Base-by-base conservation (phyloP, 441 rosid genomes). In the Aleurites moluccanus region DNA sequence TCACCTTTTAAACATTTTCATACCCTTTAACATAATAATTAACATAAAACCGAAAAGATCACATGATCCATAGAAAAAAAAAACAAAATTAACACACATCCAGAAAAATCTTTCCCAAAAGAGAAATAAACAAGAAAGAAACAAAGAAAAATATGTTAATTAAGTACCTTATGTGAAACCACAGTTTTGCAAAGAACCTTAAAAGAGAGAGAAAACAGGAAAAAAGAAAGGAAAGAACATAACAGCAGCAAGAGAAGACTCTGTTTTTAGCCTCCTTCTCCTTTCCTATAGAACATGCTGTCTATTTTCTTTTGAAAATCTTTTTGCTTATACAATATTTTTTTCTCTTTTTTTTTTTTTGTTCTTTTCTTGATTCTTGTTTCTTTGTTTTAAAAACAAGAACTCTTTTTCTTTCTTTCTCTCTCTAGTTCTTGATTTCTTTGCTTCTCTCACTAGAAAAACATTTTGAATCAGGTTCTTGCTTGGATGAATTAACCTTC, bases 231-330 rank as follows among this genome's bases (percentile, higher is more conserved):
- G 70, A 52, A 53, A 76, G 69, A 66, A 45, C 73, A 60, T 40
- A 68, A 78, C 75, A 85, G 82, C 86, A 79, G 79, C 38, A 80
- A 82, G 79, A 82, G 82, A 80, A 86, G 87, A 79, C 85, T n/a
- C n/a, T 73, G 56, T 16, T 47, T 28, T 66, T 69, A 82, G 66
- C 84, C 83, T 77, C 77, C 75, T n/a, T n/a, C n/a, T 76, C 69
- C 74, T 80, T 81, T 80, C 73, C 71, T 50, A 73, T 33, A 67
- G 59, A 75, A 45, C 80, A 79, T 80, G 40, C 21, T 63, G 45
- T 0, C 50, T 68, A 52, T 66, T 76, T 69, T 28, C 69, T 70
- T 69, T 73, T 16, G 67, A 78, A n/a, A 79, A 56, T 20, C 2
- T 59, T 40, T 55, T 67, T 65, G n/a, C 13, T 76, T 20, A 72